Percentiles rank a stretch among this genome's conserved stretches.
phyloP scores from a whole-genome alignment of 345 rosid species.

The Eucalyptus paniculata region DNA sequence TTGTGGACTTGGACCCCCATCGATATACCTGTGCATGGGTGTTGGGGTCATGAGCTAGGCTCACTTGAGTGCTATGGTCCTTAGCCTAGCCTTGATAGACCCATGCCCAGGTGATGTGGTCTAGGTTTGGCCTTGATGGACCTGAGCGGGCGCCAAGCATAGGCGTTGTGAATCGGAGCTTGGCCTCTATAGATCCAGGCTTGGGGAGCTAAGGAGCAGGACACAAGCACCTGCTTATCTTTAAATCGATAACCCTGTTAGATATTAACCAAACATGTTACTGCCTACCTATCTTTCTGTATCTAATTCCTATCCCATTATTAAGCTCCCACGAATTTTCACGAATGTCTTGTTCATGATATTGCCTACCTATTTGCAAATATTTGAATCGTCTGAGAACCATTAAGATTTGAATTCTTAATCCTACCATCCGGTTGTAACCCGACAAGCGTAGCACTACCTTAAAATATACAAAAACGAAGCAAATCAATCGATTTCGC shows the following conservation, averaged over 20 bases:
- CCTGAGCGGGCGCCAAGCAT: accelerated
- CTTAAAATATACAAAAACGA: background rate
- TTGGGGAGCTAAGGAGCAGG: too few species aligned
- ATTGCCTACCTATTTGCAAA: background rate
- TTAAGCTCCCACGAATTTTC: background rate
- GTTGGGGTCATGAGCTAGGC: too few species aligned
- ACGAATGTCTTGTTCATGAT: background rate
- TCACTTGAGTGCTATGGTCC: accelerated
- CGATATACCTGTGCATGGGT: accelerated
- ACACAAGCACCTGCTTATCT: too few species aligned
- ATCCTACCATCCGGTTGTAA: background rate
- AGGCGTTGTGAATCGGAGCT: accelerated
- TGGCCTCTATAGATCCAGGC: too few species aligned
- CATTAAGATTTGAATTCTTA: background rate
- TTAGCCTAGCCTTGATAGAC: too few species aligned
- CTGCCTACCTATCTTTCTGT: background rate
- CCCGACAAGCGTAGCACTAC: background rate
- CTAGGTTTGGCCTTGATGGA: too few species aligned
- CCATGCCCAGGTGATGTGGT: accelerated
- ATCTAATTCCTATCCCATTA: background rate
- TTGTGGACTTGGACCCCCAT: too few species aligned
- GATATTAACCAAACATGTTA: background rate
- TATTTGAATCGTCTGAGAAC: background rate
- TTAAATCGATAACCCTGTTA: background rate
- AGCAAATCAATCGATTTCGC: background rate